These are phyloP conservation scores for Backusella circina DNA, from an alignment of 192 early-diverging fungal genomes.

Conservation along the genomic window DNA sequence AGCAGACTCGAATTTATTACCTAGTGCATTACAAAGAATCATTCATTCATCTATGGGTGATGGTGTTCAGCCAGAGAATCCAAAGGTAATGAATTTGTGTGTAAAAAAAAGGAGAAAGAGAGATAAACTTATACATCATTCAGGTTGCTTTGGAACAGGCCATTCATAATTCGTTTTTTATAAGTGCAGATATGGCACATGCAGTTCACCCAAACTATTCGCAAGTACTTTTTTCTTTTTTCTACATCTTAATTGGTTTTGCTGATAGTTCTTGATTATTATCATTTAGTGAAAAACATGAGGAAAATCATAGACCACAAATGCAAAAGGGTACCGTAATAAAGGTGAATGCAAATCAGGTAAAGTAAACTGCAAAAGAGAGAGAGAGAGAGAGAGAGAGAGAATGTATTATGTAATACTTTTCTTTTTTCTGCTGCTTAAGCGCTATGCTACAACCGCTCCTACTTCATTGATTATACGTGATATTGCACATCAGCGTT, in stretches of 20 bases:
- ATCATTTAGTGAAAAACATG: slow-evolving; percentile 68
- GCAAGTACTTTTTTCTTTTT: background rate
- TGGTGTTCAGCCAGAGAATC: background rate
- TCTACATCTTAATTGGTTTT: too few species aligned
- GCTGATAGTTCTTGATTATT: too few species aligned
- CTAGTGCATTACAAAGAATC: slow-evolving; percentile 64
- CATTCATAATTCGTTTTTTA: slow-evolving; percentile 77
- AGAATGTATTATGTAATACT: background rate
- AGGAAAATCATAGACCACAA: slow-evolving; percentile 84
- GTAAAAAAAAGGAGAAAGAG: background rate
- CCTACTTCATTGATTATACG: slow-evolving; percentile 68
- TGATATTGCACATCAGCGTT: slow-evolving; percentile 69
- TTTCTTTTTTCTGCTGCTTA: too few species aligned
- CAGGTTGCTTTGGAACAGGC: slow-evolving; percentile 60
- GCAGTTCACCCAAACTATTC: slow-evolving; percentile 84
- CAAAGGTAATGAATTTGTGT: background rate
- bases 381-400: background rate
- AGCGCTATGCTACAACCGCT: slow-evolving; percentile 75
- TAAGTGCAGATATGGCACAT: slow-evolving; percentile 94
- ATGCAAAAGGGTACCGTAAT: slow-evolving; percentile 95
- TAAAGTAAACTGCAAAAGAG: slow-evolving; percentile 1
- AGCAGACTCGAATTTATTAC: slow-evolving; percentile 85
- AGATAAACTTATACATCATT: background rate
- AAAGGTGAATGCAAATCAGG: slow-evolving; percentile 97
- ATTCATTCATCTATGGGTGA: slow-evolving; percentile 34